These are phyloP conservation scores for Neofusicoccum parvum DNA, from an alignment of 2,329 filamentous ascomycete genomes.

Conservation along the genomic window DNA sequence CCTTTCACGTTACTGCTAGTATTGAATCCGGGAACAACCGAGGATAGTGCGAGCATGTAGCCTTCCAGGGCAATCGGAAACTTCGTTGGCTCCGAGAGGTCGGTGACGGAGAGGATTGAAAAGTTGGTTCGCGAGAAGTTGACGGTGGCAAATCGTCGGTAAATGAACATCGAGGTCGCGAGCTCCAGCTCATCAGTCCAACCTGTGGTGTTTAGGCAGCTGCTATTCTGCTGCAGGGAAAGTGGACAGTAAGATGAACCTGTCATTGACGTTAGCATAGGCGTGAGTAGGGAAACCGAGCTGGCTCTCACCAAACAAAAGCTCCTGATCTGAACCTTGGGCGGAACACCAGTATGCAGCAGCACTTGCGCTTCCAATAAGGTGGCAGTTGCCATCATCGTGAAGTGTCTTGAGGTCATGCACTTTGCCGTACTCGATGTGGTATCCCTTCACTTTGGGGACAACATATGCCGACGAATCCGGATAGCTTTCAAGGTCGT, in stretches of 20 bases:
- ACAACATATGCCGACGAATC: constrained; percentile 12
- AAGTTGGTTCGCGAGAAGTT: constrained; percentile 9
- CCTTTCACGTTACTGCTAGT: background rate
- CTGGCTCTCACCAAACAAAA: constrained; percentile 4
- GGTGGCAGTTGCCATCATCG: background rate
- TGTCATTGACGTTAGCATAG: background rate
- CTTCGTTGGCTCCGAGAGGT: background rate
- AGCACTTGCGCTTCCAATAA: background rate
- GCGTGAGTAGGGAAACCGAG: background rate
- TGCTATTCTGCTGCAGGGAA: background rate
- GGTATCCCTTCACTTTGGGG: constrained; percentile 6
- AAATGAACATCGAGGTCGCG: background rate
- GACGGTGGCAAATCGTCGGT: constrained; percentile 16
- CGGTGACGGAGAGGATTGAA: constrained; percentile 12
- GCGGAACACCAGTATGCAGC: constrained; percentile 11
- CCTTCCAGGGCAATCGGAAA: background rate
- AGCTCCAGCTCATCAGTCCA: constrained; percentile 1
- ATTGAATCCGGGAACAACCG: constrained; percentile 10
- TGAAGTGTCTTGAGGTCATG: constrained; percentile 1
- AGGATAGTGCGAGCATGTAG: constrained; percentile 10
- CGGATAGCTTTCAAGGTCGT: constrained; percentile 5
- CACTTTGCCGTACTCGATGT: constrained; percentile 6
- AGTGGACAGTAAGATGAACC: constrained; percentile 10
- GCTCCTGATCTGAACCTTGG: background rate
- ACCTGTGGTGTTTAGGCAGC: background rate